A percentile compares a stretch with the other conserved stretches of the same genome.
Evolutionary conservation across 2,329 filamentous ascomycete species (phyloP).

Genomic region (Annulohypoxylon truncatum): DNA sequence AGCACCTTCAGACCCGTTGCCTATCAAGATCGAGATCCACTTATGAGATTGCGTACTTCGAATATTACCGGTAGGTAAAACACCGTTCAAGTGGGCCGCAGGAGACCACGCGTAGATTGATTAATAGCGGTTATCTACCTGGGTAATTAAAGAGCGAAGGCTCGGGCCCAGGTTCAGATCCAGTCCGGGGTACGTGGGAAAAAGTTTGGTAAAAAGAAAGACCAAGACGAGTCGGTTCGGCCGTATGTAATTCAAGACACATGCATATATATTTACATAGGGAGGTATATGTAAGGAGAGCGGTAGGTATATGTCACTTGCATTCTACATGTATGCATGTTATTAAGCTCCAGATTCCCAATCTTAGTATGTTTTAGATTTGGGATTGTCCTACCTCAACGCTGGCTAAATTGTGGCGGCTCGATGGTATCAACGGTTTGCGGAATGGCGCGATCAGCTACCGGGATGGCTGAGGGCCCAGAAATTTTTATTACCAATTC

Average conservation of each 20-base stretch:
- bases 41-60: conserved; percentile 16
- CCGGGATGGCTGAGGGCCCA: conserved; percentile 30
- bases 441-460: conserved; percentile 48
- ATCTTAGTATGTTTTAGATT: conserved; percentile 29
- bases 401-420: conserved; percentile 38
- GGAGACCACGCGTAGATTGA: conserved; percentile 26
- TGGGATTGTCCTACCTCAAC: conserved; percentile 26
- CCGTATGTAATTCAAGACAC: neutral
- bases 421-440: conserved; percentile 45
- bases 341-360: conserved; percentile 27
- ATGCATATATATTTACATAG: neutral
- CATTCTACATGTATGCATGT: neutral
- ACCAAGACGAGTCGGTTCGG: conserved; percentile 1
- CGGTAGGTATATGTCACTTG: neutral
- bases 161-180: neutral
- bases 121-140: conserved; percentile 4
- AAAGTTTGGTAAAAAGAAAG: conserved; percentile 1
- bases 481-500: conserved; percentile 23
- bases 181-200: neutral
- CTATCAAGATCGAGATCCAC: conserved; percentile 34
- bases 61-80: neutral
- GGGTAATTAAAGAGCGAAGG: neutral
- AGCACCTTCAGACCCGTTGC: conserved; percentile 28
- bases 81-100: conserved; percentile 21
- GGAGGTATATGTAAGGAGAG: too few relatives aligned